These are phyloP conservation scores for Sonneratia alba DNA, from an alignment of 345 rosid species.

Conservation along the genomic window DNA sequence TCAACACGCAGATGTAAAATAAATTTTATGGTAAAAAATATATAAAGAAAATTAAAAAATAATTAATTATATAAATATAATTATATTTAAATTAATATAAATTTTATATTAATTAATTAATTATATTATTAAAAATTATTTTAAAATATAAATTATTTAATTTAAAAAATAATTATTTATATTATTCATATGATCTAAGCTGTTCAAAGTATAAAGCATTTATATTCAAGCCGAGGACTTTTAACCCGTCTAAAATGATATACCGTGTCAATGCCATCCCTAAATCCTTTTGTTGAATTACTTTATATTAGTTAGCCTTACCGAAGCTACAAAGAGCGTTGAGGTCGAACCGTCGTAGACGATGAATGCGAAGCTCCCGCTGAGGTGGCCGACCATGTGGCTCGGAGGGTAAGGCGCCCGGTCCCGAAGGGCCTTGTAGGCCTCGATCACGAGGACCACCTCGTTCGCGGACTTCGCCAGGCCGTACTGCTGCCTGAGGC, in stretches of 20 bases:
- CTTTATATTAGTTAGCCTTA: background rate
- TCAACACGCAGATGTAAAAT: too few relatives aligned
- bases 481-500: slow-evolving; percentile 85
- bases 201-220: background rate
- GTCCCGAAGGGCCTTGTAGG: slow-evolving; percentile 92
- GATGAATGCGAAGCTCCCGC: slow-evolving; percentile 74
- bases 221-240: background rate
- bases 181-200: background rate
- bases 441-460: slow-evolving; percentile 75
- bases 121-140: too few relatives aligned
- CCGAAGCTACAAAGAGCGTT: slow-evolving; percentile 62
- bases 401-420: slow-evolving; percentile 83
- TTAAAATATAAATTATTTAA: background rate
- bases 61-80: too few relatives aligned
- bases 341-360: slow-evolving; percentile 79
- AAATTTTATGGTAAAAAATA: too few relatives aligned
- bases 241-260: too few relatives aligned
- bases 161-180: background rate
- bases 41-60: too few relatives aligned
- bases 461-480: slow-evolving; percentile 70
- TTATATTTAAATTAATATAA: too few relatives aligned
- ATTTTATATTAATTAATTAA: too few relatives aligned
- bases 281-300: too few relatives aligned
- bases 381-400: slow-evolving; percentile 85
- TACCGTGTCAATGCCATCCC: too few relatives aligned